Evolutionary conservation across 1,284 basidiomycete genomes (phyloP).

Genomic region (Gomphus sp.): DNA sequence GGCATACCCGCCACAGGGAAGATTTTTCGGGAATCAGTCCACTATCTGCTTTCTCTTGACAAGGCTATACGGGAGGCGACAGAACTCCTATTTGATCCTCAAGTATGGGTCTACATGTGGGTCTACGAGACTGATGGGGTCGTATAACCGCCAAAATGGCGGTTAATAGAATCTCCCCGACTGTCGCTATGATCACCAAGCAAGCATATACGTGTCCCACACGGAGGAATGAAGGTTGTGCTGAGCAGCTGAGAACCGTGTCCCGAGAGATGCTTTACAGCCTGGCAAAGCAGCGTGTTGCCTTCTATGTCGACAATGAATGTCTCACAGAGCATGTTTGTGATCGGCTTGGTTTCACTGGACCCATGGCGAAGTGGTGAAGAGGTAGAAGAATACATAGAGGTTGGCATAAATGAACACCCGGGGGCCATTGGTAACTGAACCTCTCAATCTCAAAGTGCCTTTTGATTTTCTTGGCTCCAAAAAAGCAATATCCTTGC

Average conservation of each 20-base stretch:
- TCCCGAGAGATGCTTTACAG: conserved; percentile 30
- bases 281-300: conserved; percentile 30
- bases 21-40: no score
- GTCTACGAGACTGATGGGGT: conserved; percentile 20
- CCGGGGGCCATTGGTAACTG: no score
- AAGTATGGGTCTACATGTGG: conserved; percentile 43
- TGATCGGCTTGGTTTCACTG: conserved; percentile 47
- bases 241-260: conserved; percentile 43
- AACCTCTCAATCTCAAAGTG: no score
- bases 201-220: conserved; percentile 47
- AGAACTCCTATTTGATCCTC: conserved; percentile 31
- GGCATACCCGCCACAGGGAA: conserved; percentile 29
- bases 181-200: conserved; percentile 52
- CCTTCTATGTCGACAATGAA: conserved; percentile 44
- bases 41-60: conserved; percentile 28
- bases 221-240: conserved; percentile 42
- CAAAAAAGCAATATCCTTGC: no score
- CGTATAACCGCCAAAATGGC: conserved; percentile 55
- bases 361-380: no score
- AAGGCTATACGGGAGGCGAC: conserved; percentile 30
- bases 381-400: conserved; percentile 40
- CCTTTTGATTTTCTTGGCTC: no score
- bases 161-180: conserved; percentile 42
- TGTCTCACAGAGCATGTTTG: conserved; percentile 48
- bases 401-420: no score